A percentile compares a stretch with the other conserved stretches of the same genome.
phyloP scores from a whole-genome alignment of 2,329 filamentous ascomycete species.

The Emericellopsis cladophorae region DNA sequence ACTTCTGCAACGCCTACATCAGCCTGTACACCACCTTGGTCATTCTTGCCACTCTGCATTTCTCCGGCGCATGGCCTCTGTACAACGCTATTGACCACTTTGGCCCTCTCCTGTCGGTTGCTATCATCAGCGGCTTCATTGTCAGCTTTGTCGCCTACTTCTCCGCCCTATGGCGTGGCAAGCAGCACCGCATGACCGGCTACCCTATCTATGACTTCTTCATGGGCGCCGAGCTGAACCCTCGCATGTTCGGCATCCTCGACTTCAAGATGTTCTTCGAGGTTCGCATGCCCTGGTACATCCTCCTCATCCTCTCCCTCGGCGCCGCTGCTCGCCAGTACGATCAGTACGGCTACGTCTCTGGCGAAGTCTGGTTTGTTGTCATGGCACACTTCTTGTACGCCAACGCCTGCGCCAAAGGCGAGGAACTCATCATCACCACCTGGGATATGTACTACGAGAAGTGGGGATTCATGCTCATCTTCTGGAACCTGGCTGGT shows the following conservation, averaged over 20 bases:
- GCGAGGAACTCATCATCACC: slow-evolving; percentile 78
- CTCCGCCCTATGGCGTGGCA: slow-evolving; percentile 68
- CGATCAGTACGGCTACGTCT: slow-evolving; percentile 74
- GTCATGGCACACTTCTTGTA: slow-evolving; percentile 87
- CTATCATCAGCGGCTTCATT: slow-evolving; percentile 79
- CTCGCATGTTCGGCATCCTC: slow-evolving; percentile 71
- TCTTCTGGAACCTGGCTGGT: slow-evolving; percentile 93
- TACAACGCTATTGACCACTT: slow-evolving; percentile 94
- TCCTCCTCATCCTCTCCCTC: slow-evolving; percentile 66
- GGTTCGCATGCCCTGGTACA: slow-evolving; percentile 85
- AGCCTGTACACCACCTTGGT: slow-evolving; percentile 81
- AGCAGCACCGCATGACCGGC: slow-evolving; percentile 86
- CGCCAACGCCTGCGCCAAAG: slow-evolving; percentile 84
- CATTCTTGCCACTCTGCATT: slow-evolving; percentile 60
- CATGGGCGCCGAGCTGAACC: slow-evolving; percentile 85
- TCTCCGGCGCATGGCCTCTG: slow-evolving; percentile 73
- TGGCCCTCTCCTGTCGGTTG: slow-evolving; percentile 81
- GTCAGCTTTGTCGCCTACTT: slow-evolving; percentile 77
- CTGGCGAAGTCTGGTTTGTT: slow-evolving; percentile 72
- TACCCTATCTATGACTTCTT: slow-evolving; percentile 82
- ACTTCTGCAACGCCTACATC: slow-evolving; percentile 85
- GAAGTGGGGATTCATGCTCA: slow-evolving; percentile 96
- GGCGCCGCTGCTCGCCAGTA: slow-evolving; percentile 73
- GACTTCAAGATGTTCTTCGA: slow-evolving; percentile 98
- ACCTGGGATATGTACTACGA: slow-evolving; percentile 97